A percentile compares a stretch with the other conserved stretches of the same genome.
Evolutionary conservation across 805 yeast species (phyloP).

Genomic region (Cyberlindnera xylosilytica): DNA sequence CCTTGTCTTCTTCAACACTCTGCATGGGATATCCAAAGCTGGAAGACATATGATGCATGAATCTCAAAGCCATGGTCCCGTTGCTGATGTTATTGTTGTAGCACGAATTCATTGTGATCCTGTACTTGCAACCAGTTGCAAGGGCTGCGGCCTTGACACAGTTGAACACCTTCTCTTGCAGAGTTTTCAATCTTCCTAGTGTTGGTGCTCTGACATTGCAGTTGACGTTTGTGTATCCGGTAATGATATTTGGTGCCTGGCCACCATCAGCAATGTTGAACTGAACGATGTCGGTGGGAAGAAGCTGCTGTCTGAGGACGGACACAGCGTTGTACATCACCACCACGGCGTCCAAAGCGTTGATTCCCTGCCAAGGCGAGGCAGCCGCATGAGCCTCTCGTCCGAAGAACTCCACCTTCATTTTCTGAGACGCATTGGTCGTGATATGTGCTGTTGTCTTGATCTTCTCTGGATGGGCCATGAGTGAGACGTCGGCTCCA

Average conservation of each 20-base stretch:
- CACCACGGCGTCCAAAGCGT: conserved; percentile 13
- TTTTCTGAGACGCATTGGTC: conserved; percentile 9
- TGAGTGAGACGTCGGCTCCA: conserved; percentile 8
- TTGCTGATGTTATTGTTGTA: conserved; percentile 10
- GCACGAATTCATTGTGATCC: not conserved
- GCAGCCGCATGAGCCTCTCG: conserved; percentile 16
- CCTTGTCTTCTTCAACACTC: not conserved
- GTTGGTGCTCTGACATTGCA: conserved; percentile 12
- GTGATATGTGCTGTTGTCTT: not conserved
- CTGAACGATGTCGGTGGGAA: conserved; percentile 8
- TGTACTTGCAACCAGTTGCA: conserved; percentile 13
- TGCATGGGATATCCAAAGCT: not conserved
- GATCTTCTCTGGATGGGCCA: conserved; percentile 2
- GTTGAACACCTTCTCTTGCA: conserved; percentile 7
- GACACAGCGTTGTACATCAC: conserved; percentile 6
- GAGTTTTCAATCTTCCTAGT: conserved; percentile 5
- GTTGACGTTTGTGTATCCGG: conserved; percentile 8
- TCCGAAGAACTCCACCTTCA: conserved; percentile 9
- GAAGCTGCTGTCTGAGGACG: conserved; percentile 11
- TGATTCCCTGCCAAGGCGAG: conserved; percentile 15
- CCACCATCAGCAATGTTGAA: conserved; percentile 8
- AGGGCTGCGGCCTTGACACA: conserved; percentile 13
- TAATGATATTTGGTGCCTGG: conserved; percentile 11
- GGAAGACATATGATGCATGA: conserved; percentile 1
- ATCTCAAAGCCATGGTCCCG: conserved; percentile 3